A percentile compares a stretch with the other conserved stretches of the same genome.
Evolutionary conservation across 2,329 filamentous ascomycete genomes (phyloP).

Genomic region (Sclerotinia spermophila): DNA sequence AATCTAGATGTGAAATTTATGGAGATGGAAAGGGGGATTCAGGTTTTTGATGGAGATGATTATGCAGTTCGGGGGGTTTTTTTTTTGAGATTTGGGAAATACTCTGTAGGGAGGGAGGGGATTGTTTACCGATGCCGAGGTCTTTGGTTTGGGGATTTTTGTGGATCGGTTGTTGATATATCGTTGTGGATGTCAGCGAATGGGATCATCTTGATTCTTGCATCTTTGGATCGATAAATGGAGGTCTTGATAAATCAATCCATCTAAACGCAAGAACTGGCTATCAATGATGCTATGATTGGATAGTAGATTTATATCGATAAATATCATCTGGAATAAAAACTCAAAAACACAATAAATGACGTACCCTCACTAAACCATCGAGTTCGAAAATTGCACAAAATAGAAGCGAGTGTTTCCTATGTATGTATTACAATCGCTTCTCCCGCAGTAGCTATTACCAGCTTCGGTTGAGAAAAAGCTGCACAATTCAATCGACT

Average conservation of each 20-base stretch:
- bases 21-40: neutral
- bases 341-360: no score
- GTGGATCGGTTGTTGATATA: neutral
- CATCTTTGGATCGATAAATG: neutral
- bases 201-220: neutral
- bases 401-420: neutral
- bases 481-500: neutral
- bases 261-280: neutral
- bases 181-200: neutral
- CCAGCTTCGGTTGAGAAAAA: neutral
- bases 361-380: neutral
- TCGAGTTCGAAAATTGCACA: neutral
- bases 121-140: slow-evolving; percentile 6
- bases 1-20: neutral
- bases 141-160: neutral
- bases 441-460: neutral
- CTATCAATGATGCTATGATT: neutral
- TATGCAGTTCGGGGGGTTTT: neutral
- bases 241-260: neutral
- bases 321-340: neutral
- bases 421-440: neutral
- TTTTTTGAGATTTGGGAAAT: neutral
- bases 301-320: neutral
- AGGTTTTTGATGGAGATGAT: neutral
- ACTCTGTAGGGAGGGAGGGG: neutral